Conservation (phyloP, 2,329 filamentous ascomycete species). For the Ceratocystis destructans region DNA sequence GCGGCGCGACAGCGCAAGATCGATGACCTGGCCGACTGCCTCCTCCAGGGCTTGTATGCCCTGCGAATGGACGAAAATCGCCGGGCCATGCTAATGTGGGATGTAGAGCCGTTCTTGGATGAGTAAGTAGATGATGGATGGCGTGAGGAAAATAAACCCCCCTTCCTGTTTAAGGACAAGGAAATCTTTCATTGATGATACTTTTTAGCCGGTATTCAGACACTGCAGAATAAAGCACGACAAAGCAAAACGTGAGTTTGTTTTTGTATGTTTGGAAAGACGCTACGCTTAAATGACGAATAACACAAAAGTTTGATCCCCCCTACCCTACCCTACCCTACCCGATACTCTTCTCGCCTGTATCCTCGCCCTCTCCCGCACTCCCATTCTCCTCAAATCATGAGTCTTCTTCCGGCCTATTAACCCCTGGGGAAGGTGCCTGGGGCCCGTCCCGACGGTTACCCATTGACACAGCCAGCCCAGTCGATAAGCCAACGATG, state of each 20-base stretch:
- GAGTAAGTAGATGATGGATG: neutral
- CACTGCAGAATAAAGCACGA: neutral
- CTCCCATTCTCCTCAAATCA: neutral
- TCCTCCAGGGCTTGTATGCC: constrained; percentile 12
- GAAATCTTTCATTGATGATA: neutral
- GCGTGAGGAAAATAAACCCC: too few relatives aligned
- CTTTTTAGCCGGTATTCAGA: neutral
- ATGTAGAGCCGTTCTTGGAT: constrained; percentile 4
- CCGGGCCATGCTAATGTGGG: constrained; percentile 2
- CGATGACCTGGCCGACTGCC: constrained; percentile 15
- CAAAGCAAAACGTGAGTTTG: neutral
- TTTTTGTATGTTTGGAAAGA: neutral
- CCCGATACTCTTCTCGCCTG: neutral
- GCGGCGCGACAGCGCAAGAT: constrained; percentile 5
- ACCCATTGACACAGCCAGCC: constrained; percentile 17
- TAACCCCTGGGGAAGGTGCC: neutral
- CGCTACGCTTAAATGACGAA: neutral
- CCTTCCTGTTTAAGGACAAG: neutral
- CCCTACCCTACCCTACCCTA: neutral
- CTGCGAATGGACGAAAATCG: constrained; percentile 14
- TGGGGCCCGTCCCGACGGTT: neutral
- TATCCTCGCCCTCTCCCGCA: neutral
- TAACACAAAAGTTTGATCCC: neutral
- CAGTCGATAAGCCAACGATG: constrained; percentile 16
- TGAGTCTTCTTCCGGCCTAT: neutral